Evolutionary conservation across 2,329 filamentous ascomycete species (phyloP).

Genomic region (Fusarium sororula): DNA sequence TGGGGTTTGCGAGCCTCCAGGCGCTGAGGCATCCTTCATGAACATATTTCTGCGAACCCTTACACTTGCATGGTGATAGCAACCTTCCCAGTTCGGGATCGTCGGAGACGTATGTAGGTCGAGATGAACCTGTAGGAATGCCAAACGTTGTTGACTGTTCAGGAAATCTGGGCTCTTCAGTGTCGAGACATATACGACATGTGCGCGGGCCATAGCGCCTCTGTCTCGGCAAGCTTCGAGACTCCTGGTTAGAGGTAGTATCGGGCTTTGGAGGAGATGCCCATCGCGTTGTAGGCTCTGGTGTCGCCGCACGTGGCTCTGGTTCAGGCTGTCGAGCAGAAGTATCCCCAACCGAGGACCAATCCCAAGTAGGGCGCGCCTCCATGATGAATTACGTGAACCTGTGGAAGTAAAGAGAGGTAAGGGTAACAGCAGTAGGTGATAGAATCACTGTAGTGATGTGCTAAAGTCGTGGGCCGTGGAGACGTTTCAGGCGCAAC

Average conservation of each 20-base stretch:
- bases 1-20: constrained; percentile 81
- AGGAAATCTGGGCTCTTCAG: constrained; percentile 60
- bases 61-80: constrained; percentile 91
- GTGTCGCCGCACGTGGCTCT: constrained; percentile 4
- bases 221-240: constrained; percentile 17
- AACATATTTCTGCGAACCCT: constrained; percentile 91
- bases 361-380: constrained; percentile 40
- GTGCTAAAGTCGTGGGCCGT: constrained; percentile 20
- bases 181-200: constrained; percentile 91
- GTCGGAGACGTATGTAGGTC: constrained; percentile 73
- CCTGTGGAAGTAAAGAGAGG: constrained; percentile 32
- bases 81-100: constrained; percentile 79
- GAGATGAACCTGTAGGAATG: constrained; percentile 46
- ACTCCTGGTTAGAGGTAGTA: constrained; percentile 4
- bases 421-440: constrained; percentile 11
- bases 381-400: constrained; percentile 41
- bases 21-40: constrained; percentile 88
- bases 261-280: constrained; percentile 5
- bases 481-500: constrained; percentile 37
- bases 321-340: constrained; percentile 18
- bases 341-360: constrained; percentile 36
- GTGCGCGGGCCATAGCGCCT: constrained; percentile 74
- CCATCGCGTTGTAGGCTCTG: constrained; percentile 6
- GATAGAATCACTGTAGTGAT: constrained; percentile 17
- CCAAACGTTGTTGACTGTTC: constrained; percentile 46